A percentile compares a stretch with the other conserved stretches of the same genome.
Conservation (phyloP, 2,329 filamentous ascomycete species). For the Pseudogymnoascus sp. region DNA sequence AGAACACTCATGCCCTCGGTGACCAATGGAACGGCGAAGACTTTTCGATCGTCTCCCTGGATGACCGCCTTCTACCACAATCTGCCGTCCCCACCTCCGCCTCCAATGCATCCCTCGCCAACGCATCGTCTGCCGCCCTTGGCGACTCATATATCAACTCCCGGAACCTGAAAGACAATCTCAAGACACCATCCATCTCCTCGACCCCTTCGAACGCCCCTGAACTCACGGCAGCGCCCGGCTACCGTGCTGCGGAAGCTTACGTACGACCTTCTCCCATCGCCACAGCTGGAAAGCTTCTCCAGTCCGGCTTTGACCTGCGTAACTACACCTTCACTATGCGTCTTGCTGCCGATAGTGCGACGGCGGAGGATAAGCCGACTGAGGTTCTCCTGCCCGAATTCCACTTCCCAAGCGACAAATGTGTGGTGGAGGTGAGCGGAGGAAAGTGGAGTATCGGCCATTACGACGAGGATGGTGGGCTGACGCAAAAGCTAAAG, state of each 20-base stretch:
- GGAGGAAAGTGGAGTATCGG: constrained; percentile 87
- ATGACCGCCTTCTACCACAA: constrained; percentile 60
- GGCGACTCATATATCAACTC: constrained; percentile 49
- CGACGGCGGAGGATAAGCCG: constrained; percentile 56
- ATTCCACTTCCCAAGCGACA: constrained; percentile 78
- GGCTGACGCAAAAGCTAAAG: constrained; percentile 64
- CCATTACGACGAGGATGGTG: constrained; percentile 60
- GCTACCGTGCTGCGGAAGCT: constrained; percentile 85
- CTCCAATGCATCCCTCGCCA: constrained; percentile 39
- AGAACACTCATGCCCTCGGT: constrained; percentile 82
- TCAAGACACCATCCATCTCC: constrained; percentile 61
- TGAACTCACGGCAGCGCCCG: constrained; percentile 55
- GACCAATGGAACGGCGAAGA: constrained; percentile 98
- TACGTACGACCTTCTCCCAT: constrained; percentile 82
- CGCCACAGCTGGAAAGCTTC: constrained; percentile 62
- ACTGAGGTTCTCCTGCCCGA: constrained; percentile 83
- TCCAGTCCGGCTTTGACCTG: constrained; percentile 73
- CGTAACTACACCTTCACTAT: constrained; percentile 70
- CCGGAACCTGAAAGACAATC: constrained; percentile 63
- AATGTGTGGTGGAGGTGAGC: constrained; percentile 64
- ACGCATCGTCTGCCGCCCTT: constrained; percentile 38
- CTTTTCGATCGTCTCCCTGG: constrained; percentile 76
- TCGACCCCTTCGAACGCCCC: constrained; percentile 47
- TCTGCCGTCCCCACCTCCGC: constrained; percentile 42
- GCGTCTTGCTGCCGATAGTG: constrained; percentile 52